Conservation (phyloP, 192 early-diverging fungal species). For the Gonapodya prolifera region DNA sequence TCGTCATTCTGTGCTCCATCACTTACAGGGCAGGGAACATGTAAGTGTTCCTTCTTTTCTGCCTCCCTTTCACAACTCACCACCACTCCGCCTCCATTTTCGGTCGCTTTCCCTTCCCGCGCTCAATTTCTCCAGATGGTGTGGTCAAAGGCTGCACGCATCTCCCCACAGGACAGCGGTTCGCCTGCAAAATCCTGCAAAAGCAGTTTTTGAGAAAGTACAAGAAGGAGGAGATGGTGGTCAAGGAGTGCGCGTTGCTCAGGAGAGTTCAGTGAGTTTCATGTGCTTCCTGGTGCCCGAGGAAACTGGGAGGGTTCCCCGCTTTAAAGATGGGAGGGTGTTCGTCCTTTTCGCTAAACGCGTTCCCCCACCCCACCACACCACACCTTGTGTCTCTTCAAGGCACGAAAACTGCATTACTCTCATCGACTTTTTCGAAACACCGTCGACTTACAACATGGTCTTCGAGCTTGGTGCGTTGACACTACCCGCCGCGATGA, state of each 20-base stretch:
- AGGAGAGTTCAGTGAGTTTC: neutral
- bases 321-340: too few relatives aligned
- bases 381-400: too few relatives aligned
- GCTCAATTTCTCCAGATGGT: neutral
- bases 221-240: neutral
- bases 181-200: neutral
- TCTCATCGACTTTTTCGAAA: neutral
- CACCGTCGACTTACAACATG: neutral
- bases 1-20: too few relatives aligned
- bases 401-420: neutral
- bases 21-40: neutral
- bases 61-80: neutral
- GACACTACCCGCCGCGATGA: neutral
- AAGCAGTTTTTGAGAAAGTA: neutral
- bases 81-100: neutral
- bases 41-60: neutral
- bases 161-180: neutral
- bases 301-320: too few relatives aligned
- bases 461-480: slow-evolving; percentile 1
- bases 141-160: neutral
- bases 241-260: neutral
- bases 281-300: neutral
- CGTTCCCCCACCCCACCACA: neutral
- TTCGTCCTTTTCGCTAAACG: too few relatives aligned
- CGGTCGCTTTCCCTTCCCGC: neutral